Evolutionary conservation across 208 protist genomes (phyloP).

Genomic region (Acanthamoeba sp.): DNA sequence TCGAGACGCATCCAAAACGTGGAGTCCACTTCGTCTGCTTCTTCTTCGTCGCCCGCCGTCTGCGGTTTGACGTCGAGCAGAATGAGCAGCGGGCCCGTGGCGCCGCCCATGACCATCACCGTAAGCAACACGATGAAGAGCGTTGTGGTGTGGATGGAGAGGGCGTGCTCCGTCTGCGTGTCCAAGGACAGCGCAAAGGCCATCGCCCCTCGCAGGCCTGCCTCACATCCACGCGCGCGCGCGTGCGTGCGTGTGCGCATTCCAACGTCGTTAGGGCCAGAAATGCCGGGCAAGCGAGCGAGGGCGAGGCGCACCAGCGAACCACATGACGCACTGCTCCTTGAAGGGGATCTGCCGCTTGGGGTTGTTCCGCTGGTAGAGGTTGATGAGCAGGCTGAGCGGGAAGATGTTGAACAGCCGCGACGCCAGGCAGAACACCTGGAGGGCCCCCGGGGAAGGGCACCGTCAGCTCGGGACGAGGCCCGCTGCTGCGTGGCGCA

Average conservation of each 20-base stretch:
- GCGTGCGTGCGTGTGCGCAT: background rate
- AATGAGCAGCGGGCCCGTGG: constrained; percentile 47
- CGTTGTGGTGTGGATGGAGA: constrained; percentile 74
- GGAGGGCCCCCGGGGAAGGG: no score
- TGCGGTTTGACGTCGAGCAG: background rate
- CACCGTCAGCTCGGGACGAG: no score
- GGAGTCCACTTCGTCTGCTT: background rate
- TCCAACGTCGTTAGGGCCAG: background rate
- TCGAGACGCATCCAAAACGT: background rate
- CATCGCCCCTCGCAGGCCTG: constrained; percentile 86
- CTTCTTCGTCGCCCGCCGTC: background rate
- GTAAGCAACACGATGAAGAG: constrained; percentile 79
- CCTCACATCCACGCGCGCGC: no score
- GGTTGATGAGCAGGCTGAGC: constrained; percentile 80
- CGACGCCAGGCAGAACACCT: constrained; percentile 58
- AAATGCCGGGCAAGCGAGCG: background rate
- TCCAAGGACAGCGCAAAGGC: constrained; percentile 85
- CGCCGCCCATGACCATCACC: constrained; percentile 74
- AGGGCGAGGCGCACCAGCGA: constrained; percentile 39
- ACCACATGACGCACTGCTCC: constrained; percentile 87
- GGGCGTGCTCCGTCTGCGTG: background rate
- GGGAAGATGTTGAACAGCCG: constrained; percentile 82
- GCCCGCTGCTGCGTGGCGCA: no score
- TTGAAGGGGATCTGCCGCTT: constrained; percentile 72
- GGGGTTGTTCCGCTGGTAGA: constrained; percentile 39